Percentiles rank a stretch among this genome's conserved stretches.
Conservation (phyloP, 495 filamentous ascomycete genomes). For the Talaromyces borbonicus region DNA sequence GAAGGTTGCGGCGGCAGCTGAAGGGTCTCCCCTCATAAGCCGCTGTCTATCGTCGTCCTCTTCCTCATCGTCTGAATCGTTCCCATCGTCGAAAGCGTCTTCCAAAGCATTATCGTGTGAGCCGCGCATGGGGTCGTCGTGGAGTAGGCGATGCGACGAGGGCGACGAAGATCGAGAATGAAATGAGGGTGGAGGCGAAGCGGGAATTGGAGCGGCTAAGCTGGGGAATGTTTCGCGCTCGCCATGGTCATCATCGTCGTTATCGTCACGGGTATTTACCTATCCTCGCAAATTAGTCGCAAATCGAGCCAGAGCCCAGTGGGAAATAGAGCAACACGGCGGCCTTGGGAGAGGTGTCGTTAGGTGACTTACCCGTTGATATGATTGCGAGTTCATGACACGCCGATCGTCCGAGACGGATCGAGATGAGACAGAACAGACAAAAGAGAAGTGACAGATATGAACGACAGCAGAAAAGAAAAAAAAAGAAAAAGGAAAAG, state of each 20-base stretch:
- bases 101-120: conserved; percentile 68
- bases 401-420: conserved; percentile 18
- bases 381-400: conserved; percentile 71
- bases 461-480: conserved; percentile 4
- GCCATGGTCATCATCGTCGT: conserved; percentile 41
- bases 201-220: conserved; percentile 46
- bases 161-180: conserved; percentile 73
- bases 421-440: not conserved
- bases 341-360: conserved; percentile 9
- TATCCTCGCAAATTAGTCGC: conserved; percentile 19
- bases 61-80: conserved; percentile 61
- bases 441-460: conserved; percentile 7
- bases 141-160: conserved; percentile 44
- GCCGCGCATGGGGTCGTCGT: conserved; percentile 40
- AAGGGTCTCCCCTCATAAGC: conserved; percentile 63
- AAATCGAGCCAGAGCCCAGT: not conserved
- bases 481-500: not conserved
- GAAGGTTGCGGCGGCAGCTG: conserved; percentile 13
- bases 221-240: conserved; percentile 32
- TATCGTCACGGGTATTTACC: conserved; percentile 41
- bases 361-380: conserved; percentile 68
- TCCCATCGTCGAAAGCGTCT: conserved; percentile 76
- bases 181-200: conserved; percentile 91
- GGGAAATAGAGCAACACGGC: not conserved
- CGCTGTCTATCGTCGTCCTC: conserved; percentile 73